phyloP scores from a whole-genome alignment of 202 grass and related monocot species.

The Zizania palustris region DNA sequence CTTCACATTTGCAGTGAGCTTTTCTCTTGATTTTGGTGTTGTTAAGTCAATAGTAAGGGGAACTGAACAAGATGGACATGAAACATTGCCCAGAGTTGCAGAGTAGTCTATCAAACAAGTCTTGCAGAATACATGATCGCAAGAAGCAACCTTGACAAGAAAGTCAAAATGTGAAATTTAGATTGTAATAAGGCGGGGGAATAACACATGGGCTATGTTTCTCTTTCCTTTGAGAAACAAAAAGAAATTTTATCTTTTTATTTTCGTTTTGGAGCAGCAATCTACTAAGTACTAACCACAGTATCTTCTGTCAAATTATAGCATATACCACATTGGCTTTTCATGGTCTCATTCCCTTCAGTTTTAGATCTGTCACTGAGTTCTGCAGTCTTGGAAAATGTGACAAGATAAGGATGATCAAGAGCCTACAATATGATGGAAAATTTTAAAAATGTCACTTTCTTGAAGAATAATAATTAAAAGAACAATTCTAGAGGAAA shows the following conservation, averaged over 20 bases:
- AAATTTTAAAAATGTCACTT: constrained; percentile 26
- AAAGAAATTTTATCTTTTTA: background rate
- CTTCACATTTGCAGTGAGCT: constrained; percentile 49
- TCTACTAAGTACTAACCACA: constrained; percentile 58
- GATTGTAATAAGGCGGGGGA: constrained; percentile 4
- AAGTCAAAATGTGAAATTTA: constrained; percentile 29
- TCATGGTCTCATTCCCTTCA: constrained; percentile 40
- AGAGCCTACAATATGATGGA: constrained; percentile 64
- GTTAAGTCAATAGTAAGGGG: constrained; percentile 85
- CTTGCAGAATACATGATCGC: constrained; percentile 91
- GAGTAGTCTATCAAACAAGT: constrained; percentile 81
- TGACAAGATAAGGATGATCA: constrained; percentile 94
- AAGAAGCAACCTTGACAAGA: constrained; percentile 75
- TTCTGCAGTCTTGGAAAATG: constrained; percentile 72
- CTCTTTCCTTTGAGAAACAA: too few relatives aligned
- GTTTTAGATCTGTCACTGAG: constrained; percentile 43
- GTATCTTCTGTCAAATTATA: constrained; percentile 64
- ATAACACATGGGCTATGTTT: background rate
- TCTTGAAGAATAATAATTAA: constrained; percentile 4
- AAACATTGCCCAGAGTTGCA: constrained; percentile 64
- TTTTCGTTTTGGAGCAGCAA: background rate
- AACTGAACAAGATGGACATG: constrained; percentile 76
- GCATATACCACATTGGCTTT: constrained; percentile 72
- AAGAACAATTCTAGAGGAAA: constrained; percentile 17
- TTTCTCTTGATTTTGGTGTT: constrained; percentile 44